A percentile compares a stretch with the other conserved stretches of the same genome.
phyloP scores from a whole-genome alignment of 2,329 filamentous ascomycete species.

The Trichoderma aggressivum region DNA sequence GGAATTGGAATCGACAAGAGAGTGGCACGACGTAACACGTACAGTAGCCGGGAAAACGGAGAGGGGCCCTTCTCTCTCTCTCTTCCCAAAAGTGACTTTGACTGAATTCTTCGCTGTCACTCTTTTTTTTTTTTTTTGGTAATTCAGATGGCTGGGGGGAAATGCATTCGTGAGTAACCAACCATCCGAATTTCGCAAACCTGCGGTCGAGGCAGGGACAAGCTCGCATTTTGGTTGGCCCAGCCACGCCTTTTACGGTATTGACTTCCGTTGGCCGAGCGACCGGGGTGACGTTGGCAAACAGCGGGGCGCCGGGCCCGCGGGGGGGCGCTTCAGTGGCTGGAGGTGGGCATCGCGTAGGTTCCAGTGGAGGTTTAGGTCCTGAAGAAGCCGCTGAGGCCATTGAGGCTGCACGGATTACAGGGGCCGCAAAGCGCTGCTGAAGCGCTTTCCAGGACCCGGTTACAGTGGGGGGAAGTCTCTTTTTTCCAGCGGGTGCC shows the following conservation, averaged over 20 bases:
- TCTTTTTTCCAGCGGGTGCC: slow-evolving; percentile 6
- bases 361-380: too few relatives aligned
- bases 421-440: not conserved
- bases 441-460: not conserved
- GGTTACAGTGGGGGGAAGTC: not conserved
- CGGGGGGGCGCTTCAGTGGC: not conserved
- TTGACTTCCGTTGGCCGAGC: slow-evolving; percentile 31
- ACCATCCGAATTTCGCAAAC: slow-evolving; percentile 19
- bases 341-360: too few relatives aligned
- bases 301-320: slow-evolving; percentile 18
- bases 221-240: slow-evolving; percentile 26
- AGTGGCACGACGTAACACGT: slow-evolving; percentile 5
- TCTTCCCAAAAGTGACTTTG: not conserved
- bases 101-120: not conserved
- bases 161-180: not conserved
- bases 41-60: not conserved
- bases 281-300: slow-evolving; percentile 24
- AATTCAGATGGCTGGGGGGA: slow-evolving; percentile 16
- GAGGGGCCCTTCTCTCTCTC: not conserved
- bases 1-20: slow-evolving; percentile 1
- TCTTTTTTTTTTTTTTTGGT: not conserved
- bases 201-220: slow-evolving; percentile 15
- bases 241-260: slow-evolving; percentile 32
- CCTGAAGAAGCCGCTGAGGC: not conserved
- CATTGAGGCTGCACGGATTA: not conserved